Conservation (phyloP, 2,329 filamentous ascomycete species). For the Phymatotrichopsis omnivora region DNA sequence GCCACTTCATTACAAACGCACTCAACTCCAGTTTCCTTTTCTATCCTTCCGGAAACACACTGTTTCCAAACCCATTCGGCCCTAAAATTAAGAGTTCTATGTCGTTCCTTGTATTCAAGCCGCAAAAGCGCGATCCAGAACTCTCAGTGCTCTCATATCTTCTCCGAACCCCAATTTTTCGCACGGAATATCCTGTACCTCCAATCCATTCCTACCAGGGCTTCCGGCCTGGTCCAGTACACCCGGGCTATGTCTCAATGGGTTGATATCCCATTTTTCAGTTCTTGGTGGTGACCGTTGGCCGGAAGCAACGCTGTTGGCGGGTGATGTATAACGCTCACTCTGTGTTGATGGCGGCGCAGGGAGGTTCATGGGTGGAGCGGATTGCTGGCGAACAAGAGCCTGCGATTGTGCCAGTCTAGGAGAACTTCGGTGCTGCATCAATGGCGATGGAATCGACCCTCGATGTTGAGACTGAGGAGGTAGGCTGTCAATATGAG, state of each 20-base stretch:
- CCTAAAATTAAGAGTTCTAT: background rate
- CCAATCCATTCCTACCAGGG: conserved; percentile 29
- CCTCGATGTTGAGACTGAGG: conserved; percentile 32
- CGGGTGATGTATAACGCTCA: conserved; percentile 31
- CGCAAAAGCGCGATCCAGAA: conserved; percentile 49
- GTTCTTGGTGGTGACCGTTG: conserved; percentile 43
- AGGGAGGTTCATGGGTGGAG: conserved; percentile 31
- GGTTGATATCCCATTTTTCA: conserved; percentile 39
- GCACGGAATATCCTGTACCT: conserved; percentile 45
- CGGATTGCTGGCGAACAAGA: conserved; percentile 20
- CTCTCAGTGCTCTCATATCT: conserved; percentile 54
- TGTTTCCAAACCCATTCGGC: background rate
- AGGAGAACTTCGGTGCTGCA: conserved; percentile 28
- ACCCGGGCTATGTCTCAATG: conserved; percentile 40
- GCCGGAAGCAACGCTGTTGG: conserved; percentile 42
- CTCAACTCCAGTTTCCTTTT: conserved; percentile 5
- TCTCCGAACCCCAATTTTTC: conserved; percentile 51
- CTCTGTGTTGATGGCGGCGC: conserved; percentile 35
- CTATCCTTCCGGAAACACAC: background rate
- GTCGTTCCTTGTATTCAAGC: conserved; percentile 22
- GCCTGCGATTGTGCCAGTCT: conserved; percentile 22
- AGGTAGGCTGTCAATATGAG: conserved; percentile 34
- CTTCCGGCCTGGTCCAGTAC: conserved; percentile 32
- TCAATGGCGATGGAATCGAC: conserved; percentile 25
- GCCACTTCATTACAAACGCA: conserved; percentile 8